Percentiles rank a stretch among this genome's conserved stretches.
Evolutionary conservation across 208 protist species (phyloP).

Genomic region (Zelonia costaricensis): DNA sequence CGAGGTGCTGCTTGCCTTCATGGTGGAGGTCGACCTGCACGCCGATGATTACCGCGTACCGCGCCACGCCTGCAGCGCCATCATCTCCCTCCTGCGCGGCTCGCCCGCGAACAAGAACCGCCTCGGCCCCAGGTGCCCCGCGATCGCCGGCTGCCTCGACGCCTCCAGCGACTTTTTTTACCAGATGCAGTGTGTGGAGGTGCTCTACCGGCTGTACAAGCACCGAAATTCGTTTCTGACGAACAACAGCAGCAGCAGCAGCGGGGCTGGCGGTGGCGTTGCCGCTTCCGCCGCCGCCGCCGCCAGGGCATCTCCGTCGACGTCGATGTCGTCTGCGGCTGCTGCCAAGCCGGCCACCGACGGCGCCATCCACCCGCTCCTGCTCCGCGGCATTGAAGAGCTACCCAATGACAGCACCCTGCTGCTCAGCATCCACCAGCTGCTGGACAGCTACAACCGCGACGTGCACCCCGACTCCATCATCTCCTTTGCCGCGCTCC

Average conservation of each 20-base stretch:
- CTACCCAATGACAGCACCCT: constrained; percentile 81
- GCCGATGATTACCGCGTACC: constrained; percentile 74
- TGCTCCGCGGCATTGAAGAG: constrained; percentile 59
- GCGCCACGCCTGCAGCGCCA: constrained; percentile 67
- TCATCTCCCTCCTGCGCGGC: constrained; percentile 80
- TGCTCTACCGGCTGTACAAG: constrained; percentile 79
- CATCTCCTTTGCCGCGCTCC: constrained; percentile 52
- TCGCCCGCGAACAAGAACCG: constrained; percentile 80
- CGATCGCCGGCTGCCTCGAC: constrained; percentile 50
- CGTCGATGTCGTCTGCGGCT: not conserved
- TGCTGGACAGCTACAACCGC: constrained; percentile 74
- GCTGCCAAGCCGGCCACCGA: not conserved
- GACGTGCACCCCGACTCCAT: constrained; percentile 37
- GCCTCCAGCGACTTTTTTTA: constrained; percentile 80
- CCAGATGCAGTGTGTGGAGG: constrained; percentile 88
- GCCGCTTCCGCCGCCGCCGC: too few relatives aligned
- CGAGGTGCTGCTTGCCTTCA: constrained; percentile 50
- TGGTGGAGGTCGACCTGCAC: constrained; percentile 43
- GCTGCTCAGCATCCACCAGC: constrained; percentile 56
- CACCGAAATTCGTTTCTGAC: constrained; percentile 54
- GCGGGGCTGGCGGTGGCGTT: too few relatives aligned
- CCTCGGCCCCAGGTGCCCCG: constrained; percentile 48
- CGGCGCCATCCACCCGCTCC: constrained; percentile 37
- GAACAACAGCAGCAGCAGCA: constrained; percentile 2
- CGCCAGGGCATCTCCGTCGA: too few relatives aligned